These are phyloP conservation scores for Yamagishiella unicocca DNA, from an alignment of 139 green algal species.

Conservation along the genomic window DNA sequence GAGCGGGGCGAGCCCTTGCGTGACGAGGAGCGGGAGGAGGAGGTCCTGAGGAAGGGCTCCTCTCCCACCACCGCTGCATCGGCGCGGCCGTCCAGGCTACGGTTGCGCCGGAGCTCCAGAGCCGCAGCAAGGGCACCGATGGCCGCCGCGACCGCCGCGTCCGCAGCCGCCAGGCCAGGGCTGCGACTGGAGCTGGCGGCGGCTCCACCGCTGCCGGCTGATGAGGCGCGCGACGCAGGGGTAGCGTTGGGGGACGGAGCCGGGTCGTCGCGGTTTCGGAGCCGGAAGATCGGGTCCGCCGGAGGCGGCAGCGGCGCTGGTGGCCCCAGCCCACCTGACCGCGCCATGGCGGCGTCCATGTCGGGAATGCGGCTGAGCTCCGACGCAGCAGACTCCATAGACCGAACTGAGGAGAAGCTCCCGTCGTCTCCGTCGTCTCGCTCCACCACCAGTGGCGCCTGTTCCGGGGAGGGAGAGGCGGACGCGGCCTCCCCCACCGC, in stretches of 20 bases:
- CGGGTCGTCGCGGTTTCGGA: no score
- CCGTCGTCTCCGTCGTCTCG: no score
- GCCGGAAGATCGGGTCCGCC: background rate
- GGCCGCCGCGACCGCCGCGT: background rate
- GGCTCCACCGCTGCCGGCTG: background rate
- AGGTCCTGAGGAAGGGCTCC: background rate
- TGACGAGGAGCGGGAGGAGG: background rate
- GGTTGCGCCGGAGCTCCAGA: background rate
- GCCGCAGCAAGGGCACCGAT: background rate
- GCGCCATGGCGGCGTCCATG: background rate
- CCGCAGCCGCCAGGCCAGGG: constrained; percentile 1
- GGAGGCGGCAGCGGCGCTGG: background rate
- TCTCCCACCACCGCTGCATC: background rate
- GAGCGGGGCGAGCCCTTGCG: background rate
- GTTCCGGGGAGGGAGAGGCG: background rate
- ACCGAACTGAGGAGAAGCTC: no score
- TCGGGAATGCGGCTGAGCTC: no score
- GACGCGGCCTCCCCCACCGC: no score
- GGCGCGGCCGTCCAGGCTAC: background rate
- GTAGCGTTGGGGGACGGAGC: no score
- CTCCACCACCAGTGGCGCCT: no score
- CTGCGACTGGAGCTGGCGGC: background rate
- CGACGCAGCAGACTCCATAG: no score
- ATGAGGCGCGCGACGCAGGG: background rate
- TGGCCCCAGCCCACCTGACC: background rate